These are phyloP conservation scores for Pythium brachiatum DNA, from an alignment of 352 stramenopile genomes.

Conservation along the genomic window DNA sequence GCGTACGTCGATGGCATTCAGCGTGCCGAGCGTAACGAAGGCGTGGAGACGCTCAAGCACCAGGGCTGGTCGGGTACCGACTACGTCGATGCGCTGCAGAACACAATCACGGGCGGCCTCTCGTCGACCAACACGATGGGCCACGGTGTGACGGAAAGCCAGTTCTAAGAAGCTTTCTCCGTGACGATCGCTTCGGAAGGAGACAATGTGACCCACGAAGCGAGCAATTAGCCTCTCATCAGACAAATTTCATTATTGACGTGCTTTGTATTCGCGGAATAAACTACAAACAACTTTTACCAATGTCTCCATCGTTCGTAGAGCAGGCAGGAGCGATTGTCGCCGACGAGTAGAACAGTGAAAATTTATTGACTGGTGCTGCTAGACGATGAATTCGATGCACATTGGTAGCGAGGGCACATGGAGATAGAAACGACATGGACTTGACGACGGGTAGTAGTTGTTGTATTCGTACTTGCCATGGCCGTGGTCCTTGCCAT, in stretches of 20 bases:
- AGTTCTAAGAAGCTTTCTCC: slow-evolving; percentile 83
- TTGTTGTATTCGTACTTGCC: too few relatives aligned
- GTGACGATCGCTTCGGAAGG: not conserved
- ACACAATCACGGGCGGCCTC: slow-evolving; percentile 93
- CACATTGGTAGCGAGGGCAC: too few relatives aligned
- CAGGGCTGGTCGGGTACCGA: slow-evolving; percentile 98
- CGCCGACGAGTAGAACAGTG: too few relatives aligned
- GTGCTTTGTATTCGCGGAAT: slow-evolving; percentile 8
- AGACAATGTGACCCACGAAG: not conserved
- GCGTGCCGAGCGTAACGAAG: slow-evolving; percentile 91
- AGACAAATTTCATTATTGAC: slow-evolving; percentile 18
- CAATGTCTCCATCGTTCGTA: not conserved
- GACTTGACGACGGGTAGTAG: too few relatives aligned
- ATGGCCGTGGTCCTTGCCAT: too few relatives aligned
- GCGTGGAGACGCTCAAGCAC: slow-evolving; percentile 96
- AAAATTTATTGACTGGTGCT: too few relatives aligned
- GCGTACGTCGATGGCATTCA: slow-evolving; percentile 98
- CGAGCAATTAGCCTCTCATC: not conserved
- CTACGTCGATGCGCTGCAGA: slow-evolving; percentile 95
- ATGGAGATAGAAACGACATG: too few relatives aligned
- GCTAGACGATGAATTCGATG: too few relatives aligned
- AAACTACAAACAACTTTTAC: slow-evolving; percentile 10
- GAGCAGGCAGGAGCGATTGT: too few relatives aligned
- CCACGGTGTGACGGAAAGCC: slow-evolving; percentile 95
- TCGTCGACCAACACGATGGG: slow-evolving; percentile 97